These are phyloP conservation scores for Globisporangium yorkense DNA, from an alignment of 352 stramenopile genomes.

Conservation along the genomic window DNA sequence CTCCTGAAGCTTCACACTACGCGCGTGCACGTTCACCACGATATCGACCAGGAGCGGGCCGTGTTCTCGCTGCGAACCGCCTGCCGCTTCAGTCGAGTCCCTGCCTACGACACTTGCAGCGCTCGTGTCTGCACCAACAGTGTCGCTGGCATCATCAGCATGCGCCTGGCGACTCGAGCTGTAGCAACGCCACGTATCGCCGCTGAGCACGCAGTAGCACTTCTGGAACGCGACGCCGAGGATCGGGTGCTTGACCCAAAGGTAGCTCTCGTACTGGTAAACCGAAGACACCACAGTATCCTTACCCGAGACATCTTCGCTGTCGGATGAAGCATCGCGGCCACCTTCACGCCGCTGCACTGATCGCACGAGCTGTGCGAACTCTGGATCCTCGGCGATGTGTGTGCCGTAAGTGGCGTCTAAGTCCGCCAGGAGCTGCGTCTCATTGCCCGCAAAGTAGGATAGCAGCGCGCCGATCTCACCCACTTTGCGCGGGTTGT, in stretches of 20 bases:
- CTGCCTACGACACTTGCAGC: background rate
- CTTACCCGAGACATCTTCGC: too few relatives aligned
- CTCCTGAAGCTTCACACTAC: conserved; percentile 22
- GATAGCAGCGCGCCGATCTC: conserved; percentile 71
- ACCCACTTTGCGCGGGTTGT: conserved; percentile 85
- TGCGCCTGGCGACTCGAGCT: conserved; percentile 17
- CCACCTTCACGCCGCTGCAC: too few relatives aligned
- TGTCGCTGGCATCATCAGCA: conserved; percentile 5
- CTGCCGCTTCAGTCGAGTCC: background rate
- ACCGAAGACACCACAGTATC: too few relatives aligned
- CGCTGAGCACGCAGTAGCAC: conserved; percentile 32
- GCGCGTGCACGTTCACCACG: conserved; percentile 24
- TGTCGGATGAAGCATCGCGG: too few relatives aligned
- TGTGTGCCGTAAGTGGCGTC: conserved; percentile 56
- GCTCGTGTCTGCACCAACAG: background rate
- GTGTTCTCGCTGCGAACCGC: background rate
- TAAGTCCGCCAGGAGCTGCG: conserved; percentile 47
- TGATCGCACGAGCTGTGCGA: conserved; percentile 16
- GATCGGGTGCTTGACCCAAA: conserved; percentile 33
- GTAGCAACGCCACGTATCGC: conserved; percentile 27
- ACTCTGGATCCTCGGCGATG: conserved; percentile 27
- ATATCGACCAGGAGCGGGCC: conserved; percentile 21
- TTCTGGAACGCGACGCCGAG: conserved; percentile 24
- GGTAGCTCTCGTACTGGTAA: conserved; percentile 25
- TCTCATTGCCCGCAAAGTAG: conserved; percentile 55